Percentiles rank a stretch among this genome's conserved stretches.
phyloP scores from a whole-genome alignment of 2,329 filamentous ascomycete genomes.

The Apiospora marii region DNA sequence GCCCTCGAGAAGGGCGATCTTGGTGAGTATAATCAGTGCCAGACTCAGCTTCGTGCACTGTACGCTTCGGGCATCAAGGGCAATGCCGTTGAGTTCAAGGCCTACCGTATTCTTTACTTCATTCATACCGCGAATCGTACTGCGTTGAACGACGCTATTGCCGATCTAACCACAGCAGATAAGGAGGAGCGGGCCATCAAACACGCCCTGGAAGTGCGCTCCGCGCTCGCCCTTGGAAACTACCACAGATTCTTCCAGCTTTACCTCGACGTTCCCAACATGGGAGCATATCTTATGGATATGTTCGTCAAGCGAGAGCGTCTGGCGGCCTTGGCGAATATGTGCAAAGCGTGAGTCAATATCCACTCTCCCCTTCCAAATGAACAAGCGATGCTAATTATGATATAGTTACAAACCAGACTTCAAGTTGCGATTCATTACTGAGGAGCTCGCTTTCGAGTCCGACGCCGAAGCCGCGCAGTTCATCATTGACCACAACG shows the following conservation, averaged over 20 bases:
- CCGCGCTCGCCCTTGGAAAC: conserved; percentile 90
- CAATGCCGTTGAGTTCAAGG: conserved; percentile 94
- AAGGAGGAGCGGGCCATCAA: conserved; percentile 85
- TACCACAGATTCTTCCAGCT: conserved; percentile 98
- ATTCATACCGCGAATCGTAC: conserved; percentile 98
- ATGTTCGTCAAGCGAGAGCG: conserved; percentile 97
- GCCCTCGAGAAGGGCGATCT: conserved; percentile 97
- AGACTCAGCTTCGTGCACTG: conserved; percentile 93
- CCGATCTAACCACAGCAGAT: conserved; percentile 98
- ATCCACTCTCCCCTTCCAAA: background rate
- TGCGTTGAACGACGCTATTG: conserved; percentile 96
- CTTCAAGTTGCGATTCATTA: conserved; percentile 88
- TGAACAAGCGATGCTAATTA: conserved; percentile 52
- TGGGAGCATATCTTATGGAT: conserved; percentile 98
- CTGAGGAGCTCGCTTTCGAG: conserved; percentile 95
- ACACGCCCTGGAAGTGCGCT: conserved; percentile 91
- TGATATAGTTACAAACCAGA: conserved; percentile 84
- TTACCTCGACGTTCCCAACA: conserved; percentile 92
- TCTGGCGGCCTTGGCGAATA: conserved; percentile 86
- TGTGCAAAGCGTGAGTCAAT: conserved; percentile 90
- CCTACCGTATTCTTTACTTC: conserved; percentile 99
- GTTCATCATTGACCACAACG: conserved; percentile 85
- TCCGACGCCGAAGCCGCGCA: conserved; percentile 89
- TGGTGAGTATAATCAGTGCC: conserved; percentile 99
- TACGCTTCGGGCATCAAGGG: conserved; percentile 89